phyloP scores from a whole-genome alignment of 208 protist genomes.

The Wallacemonas sp. region DNA sequence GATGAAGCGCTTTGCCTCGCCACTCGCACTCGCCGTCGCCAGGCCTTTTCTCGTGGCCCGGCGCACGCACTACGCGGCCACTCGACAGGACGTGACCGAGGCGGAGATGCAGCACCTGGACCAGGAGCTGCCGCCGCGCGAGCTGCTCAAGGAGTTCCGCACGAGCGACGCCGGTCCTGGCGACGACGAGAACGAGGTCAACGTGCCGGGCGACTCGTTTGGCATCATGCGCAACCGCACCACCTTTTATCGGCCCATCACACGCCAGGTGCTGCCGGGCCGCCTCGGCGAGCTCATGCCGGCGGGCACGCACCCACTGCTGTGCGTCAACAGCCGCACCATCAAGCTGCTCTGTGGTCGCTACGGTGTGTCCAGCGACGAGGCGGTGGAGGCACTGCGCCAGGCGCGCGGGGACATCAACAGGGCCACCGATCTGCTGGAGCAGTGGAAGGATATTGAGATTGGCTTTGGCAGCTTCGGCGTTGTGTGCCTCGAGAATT shows the following conservation, averaged over 20 bases:
- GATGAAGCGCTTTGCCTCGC: not conserved
- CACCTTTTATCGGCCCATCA: constrained; percentile 77
- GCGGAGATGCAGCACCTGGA: constrained; percentile 69
- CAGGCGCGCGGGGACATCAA: constrained; percentile 72
- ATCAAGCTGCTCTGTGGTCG: constrained; percentile 61
- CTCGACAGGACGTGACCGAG: constrained; percentile 34
- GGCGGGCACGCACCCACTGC: constrained; percentile 48
- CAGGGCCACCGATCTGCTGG: constrained; percentile 50
- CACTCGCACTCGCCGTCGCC: not conserved
- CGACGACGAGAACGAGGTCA: constrained; percentile 52
- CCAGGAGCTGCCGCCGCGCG: constrained; percentile 69
- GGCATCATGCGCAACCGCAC: constrained; percentile 88
- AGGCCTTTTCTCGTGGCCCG: not conserved
- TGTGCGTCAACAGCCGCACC: constrained; percentile 57
- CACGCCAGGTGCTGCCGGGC: constrained; percentile 34
- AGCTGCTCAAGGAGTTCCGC: constrained; percentile 59
- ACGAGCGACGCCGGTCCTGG: constrained; percentile 35
- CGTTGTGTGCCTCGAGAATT: constrained; percentile 84
- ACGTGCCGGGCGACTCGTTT: constrained; percentile 83
- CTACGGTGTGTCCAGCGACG: constrained; percentile 52
- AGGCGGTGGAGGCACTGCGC: constrained; percentile 54
- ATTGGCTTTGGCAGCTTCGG: constrained; percentile 67
- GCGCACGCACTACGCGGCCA: constrained; percentile 5
- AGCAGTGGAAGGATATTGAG: constrained; percentile 47
- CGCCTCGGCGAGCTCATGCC: constrained; percentile 70